Conservation (phyloP, 768 basidiomycete species). For the Boletus tomentosulus region DNA sequence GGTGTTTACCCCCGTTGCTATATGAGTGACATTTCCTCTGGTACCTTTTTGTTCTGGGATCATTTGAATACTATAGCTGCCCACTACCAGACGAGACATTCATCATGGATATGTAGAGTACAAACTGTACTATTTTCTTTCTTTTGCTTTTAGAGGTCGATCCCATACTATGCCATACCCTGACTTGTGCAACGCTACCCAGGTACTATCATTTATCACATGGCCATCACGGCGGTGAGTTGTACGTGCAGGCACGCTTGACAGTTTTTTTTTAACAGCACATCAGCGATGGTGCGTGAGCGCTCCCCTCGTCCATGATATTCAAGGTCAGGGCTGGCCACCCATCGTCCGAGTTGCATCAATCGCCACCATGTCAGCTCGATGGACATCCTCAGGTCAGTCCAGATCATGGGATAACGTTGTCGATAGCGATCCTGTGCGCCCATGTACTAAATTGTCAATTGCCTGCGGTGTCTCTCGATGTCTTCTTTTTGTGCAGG, state of each 20-base stretch:
- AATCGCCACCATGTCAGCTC: too few relatives aligned
- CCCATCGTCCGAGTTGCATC: too few relatives aligned
- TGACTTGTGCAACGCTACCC: background rate
- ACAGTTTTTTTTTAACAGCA: too few relatives aligned
- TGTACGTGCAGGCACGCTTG: background rate
- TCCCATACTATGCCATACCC: background rate
- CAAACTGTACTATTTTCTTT: conserved; percentile 20
- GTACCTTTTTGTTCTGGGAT: conserved; percentile 7
- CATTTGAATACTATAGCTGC: conserved; percentile 15
- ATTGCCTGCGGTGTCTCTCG: too few relatives aligned
- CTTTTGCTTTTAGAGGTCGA: conserved; percentile 17
- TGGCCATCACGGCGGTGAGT: background rate
- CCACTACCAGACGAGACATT: background rate
- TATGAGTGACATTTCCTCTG: conserved; percentile 25
- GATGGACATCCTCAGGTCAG: too few relatives aligned
- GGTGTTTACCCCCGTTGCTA: conserved; percentile 23
- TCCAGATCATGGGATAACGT: too few relatives aligned
- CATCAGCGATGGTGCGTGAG: too few relatives aligned
- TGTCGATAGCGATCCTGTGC: too few relatives aligned
- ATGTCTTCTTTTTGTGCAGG: background rate
- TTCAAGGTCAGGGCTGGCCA: too few relatives aligned
- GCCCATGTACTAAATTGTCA: too few relatives aligned
- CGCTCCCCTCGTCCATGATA: too few relatives aligned
- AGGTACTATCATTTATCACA: background rate
- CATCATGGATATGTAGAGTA: conserved; percentile 21